A percentile compares a stretch with the other conserved stretches of the same genome.
Conservation (phyloP, 1,284 basidiomycete species). For the Bjerkandera adusta region DNA sequence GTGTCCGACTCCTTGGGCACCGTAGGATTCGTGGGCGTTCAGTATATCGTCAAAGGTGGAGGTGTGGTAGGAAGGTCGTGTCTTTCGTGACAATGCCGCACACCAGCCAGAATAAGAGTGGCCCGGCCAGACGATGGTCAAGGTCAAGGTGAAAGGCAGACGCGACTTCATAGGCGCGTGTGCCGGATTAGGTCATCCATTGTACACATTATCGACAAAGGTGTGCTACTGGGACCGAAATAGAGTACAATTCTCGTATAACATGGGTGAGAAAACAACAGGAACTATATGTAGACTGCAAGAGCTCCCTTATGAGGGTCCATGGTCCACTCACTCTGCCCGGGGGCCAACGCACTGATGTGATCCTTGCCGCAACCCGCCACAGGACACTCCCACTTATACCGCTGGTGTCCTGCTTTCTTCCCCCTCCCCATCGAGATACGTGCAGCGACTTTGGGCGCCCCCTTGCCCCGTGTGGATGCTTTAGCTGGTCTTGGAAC, state of each 20-base stretch:
- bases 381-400: slow-evolving; percentile 66
- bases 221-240: no score
- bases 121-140: no score
- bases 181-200: background rate
- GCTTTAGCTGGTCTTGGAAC: slow-evolving; percentile 25
- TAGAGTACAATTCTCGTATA: no score
- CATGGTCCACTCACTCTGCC: slow-evolving; percentile 40
- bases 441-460: no score
- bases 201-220: no score
- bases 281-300: slow-evolving; percentile 41
- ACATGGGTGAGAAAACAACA: no score
- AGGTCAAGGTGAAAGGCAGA: no score
- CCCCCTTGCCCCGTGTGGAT: no score
- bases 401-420: slow-evolving; percentile 41
- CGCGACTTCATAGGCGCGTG: background rate
- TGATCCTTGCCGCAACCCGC: slow-evolving; percentile 50
- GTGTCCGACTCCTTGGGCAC: background rate
- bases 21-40: background rate
- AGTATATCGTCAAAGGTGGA: background rate
- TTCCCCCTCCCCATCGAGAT: slow-evolving; percentile 34
- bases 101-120: no score
- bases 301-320: slow-evolving; percentile 43
- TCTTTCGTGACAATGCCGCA: background rate
- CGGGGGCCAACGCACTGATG: slow-evolving; percentile 43
- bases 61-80: no score